Percentiles rank a stretch among this genome's conserved stretches.
Evolutionary conservation across 495 filamentous ascomycete genomes (phyloP).

Genomic region (Talaromyces ruber): DNA sequence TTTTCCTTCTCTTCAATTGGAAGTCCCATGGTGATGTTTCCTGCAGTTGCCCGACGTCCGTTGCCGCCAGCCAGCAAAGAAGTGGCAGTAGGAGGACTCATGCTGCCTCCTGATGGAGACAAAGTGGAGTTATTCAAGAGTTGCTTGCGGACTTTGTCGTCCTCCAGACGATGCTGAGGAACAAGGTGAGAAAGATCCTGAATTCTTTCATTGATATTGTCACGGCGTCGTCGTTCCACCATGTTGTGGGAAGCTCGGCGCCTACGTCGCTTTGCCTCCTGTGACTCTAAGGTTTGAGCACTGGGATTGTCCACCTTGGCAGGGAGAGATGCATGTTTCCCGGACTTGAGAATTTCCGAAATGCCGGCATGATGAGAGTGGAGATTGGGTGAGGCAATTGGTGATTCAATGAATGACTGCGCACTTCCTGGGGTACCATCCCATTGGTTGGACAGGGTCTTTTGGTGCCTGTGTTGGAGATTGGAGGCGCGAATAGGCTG

Average conservation of each 20-base stretch:
- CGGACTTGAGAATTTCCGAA: slow-evolving; percentile 59
- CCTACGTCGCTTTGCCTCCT: slow-evolving; percentile 86
- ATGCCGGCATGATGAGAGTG: slow-evolving; percentile 53
- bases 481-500: slow-evolving; percentile 62
- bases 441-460: slow-evolving; percentile 76
- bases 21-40: slow-evolving; percentile 83
- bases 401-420: slow-evolving; percentile 73
- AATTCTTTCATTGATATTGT: slow-evolving; percentile 98
- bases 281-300: slow-evolving; percentile 53
- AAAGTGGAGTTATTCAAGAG: slow-evolving; percentile 83
- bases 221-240: slow-evolving; percentile 86
- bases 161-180: slow-evolving; percentile 84
- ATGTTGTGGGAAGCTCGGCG: slow-evolving; percentile 92
- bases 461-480: slow-evolving; percentile 62
- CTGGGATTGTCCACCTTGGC: slow-evolving; percentile 56
- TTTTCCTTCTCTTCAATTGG: slow-evolving; percentile 97
- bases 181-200: slow-evolving; percentile 93
- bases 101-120: slow-evolving; percentile 61
- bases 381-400: slow-evolving; percentile 61
- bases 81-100: slow-evolving; percentile 61
- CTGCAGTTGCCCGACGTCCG: slow-evolving; percentile 71
- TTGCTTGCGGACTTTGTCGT: slow-evolving; percentile 93
- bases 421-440: slow-evolving; percentile 69
- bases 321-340: slow-evolving; percentile 62
- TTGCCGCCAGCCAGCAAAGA: slow-evolving; percentile 79